These are phyloP conservation scores for Citrullus mucosospermus DNA, from an alignment of 306 rosid species.

Conservation along the genomic window DNA sequence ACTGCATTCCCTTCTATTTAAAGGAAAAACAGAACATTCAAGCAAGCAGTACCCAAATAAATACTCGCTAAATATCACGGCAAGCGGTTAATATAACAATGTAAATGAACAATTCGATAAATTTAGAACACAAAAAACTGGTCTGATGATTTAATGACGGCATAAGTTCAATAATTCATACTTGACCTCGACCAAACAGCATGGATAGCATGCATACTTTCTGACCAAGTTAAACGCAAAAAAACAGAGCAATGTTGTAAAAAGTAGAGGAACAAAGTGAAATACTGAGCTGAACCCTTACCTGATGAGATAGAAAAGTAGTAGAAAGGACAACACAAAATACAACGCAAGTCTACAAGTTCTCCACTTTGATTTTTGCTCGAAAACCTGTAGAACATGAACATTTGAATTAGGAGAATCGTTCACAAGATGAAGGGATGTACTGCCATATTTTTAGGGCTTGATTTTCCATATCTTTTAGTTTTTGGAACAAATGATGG, in stretches of 20 bases:
- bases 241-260: not conserved
- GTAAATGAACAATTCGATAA: not conserved
- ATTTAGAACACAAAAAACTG: not conserved
- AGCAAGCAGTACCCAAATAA: not conserved
- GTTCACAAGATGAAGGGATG: not conserved
- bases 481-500: too few relatives aligned
- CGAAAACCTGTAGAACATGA: conserved; percentile 59
- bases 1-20: not conserved
- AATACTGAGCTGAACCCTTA: conserved; percentile 13
- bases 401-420: not conserved
- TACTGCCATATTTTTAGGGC: not conserved
- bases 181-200: not conserved
- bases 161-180: not conserved
- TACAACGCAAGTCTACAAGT: conserved; percentile 55
- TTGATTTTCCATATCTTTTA: not conserved
- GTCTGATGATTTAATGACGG: not conserved
- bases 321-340: conserved; percentile 49
- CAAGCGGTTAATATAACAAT: not conserved
- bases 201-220: not conserved
- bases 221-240: not conserved
- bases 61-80: not conserved
- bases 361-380: conserved; percentile 62
- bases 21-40: not conserved
- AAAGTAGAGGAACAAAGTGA: not conserved
- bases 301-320: conserved; percentile 69